Evolutionary conservation across 2,329 filamentous ascomycete genomes (phyloP).

Genomic region (Colletotrichum melonis): DNA sequence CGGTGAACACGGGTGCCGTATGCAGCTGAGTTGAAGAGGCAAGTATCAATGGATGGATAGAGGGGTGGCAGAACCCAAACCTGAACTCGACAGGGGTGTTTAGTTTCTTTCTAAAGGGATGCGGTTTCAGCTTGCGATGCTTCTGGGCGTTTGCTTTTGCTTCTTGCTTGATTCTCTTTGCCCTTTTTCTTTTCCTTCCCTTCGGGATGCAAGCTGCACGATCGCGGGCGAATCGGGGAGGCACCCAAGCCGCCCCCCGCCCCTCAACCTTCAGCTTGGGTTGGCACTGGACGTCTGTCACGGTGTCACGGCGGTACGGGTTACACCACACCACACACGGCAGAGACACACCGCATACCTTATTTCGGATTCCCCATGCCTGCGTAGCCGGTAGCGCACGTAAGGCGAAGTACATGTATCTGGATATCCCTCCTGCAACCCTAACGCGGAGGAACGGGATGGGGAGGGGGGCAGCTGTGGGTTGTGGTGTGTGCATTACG

Average conservation of each 20-base stretch:
- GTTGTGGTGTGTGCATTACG: slow-evolving; percentile 13
- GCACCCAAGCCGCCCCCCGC: not conserved
- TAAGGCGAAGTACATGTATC: slow-evolving; percentile 18
- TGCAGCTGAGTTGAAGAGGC: not conserved
- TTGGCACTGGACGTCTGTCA: not conserved
- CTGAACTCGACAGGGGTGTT: not conserved
- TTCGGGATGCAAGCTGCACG: slow-evolving; percentile 27
- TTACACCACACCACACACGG: no score
- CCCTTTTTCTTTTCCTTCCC: not conserved
- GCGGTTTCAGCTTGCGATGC: slow-evolving; percentile 25
- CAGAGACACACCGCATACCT: slow-evolving; percentile 2
- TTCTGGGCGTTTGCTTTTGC: slow-evolving; percentile 1
- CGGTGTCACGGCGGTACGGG: not conserved
- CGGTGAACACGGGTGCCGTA: not conserved
- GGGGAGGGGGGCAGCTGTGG: not conserved
- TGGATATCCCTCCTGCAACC: not conserved
- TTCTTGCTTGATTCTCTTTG: no score
- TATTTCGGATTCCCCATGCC: not conserved
- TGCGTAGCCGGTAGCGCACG: slow-evolving; percentile 23
- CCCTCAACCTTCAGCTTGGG: not conserved
- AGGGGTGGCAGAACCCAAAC: slow-evolving; percentile 1
- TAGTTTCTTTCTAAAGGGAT: not conserved
- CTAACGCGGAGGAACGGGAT: slow-evolving; percentile 6
- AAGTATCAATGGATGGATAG: not conserved
- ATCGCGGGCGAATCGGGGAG: slow-evolving; percentile 31